Evolutionary conservation across 345 rosid genomes (phyloP).

Genomic region (Hibiscus tridactylites): DNA sequence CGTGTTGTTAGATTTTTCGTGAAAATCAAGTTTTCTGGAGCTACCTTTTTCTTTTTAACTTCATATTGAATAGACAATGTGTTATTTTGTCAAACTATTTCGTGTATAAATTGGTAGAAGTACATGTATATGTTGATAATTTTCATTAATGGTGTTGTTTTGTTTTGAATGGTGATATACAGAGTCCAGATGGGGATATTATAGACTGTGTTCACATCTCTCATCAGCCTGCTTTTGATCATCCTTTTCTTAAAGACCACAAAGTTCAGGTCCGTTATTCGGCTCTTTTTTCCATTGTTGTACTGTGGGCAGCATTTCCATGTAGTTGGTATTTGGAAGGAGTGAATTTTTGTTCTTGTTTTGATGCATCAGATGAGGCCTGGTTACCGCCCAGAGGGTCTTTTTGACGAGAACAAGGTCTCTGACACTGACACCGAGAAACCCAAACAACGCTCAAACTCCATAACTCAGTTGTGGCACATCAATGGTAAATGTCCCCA

Average conservation of each 20-base stretch:
- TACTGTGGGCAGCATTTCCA: neutral
- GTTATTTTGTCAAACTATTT: neutral
- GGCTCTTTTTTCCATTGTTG: neutral
- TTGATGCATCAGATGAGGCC: slow-evolving; percentile 60
- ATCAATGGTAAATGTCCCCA: neutral
- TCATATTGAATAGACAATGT: neutral
- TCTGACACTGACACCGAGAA: neutral
- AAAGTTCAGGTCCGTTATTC: slow-evolving; percentile 63
- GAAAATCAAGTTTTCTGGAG: slow-evolving; percentile 7
- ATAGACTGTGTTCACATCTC: slow-evolving; percentile 84
- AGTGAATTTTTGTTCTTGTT: neutral
- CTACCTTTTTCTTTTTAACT: slow-evolving; percentile 12
- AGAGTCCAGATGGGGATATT: slow-evolving; percentile 74
- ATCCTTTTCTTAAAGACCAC: slow-evolving; percentile 90
- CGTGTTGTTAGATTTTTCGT: slow-evolving; percentile 16
- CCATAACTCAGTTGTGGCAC: neutral
- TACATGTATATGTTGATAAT: neutral
- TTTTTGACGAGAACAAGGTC: neutral
- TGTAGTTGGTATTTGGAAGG: neutral
- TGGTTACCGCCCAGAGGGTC: slow-evolving; percentile 14
- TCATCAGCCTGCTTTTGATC: slow-evolving; percentile 94
- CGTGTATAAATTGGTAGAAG: neutral
- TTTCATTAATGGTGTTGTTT: neutral
- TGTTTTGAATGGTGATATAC: slow-evolving; percentile 14
- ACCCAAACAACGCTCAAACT: neutral